These are phyloP conservation scores for Theileria annulata DNA, from an alignment of 169 alveolate genomes.

Conservation along the genomic window DNA sequence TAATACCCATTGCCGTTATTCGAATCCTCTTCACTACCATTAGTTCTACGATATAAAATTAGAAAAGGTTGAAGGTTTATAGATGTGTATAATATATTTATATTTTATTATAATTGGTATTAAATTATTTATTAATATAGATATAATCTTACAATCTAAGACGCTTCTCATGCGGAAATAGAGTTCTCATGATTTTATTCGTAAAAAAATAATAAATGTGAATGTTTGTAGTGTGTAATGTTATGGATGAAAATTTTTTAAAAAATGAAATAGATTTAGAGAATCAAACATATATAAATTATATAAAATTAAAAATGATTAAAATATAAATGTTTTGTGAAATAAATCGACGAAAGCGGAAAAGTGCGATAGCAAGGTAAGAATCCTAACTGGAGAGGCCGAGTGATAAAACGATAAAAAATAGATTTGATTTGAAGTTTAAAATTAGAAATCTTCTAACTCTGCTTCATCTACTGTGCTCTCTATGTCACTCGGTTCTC, in stretches of 20 bases:
- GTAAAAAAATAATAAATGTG: not conserved
- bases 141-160: slow-evolving; percentile 19
- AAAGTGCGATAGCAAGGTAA: slow-evolving; percentile 15
- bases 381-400: slow-evolving; percentile 1
- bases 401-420: slow-evolving; percentile 4
- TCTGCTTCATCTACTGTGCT: slow-evolving; percentile 57
- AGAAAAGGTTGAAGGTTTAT: not conserved
- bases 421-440: not conserved
- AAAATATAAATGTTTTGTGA: not conserved
- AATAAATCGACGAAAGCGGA: not conserved
- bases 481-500: slow-evolving; percentile 26
- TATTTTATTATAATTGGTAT: not conserved
- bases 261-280: too few species aligned
- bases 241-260: too few species aligned
- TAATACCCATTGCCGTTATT: not conserved
- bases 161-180: slow-evolving; percentile 32
- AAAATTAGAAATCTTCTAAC: slow-evolving; percentile 50
- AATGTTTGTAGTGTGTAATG: slow-evolving; percentile 3
- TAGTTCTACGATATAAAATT: not conserved
- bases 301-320: not conserved
- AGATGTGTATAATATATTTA: not conserved
- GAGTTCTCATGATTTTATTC: not conserved
- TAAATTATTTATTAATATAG: not conserved
- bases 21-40: not conserved
- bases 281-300: not conserved